Evolutionary conservation across 2,329 filamentous ascomycete species (phyloP).

Genomic region (Claviceps pazoutovae): DNA sequence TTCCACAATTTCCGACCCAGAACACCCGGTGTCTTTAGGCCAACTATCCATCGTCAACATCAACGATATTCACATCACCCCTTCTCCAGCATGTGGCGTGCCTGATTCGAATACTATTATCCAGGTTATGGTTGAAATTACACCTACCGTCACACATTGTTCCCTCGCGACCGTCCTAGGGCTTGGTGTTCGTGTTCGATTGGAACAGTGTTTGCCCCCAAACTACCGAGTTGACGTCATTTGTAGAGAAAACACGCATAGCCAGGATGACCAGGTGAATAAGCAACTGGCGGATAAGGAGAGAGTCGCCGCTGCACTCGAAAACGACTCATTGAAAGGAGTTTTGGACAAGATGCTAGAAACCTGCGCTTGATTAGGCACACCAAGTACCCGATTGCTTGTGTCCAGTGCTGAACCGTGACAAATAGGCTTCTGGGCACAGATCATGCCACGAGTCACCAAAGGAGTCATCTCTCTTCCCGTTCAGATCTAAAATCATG

Average conservation of each 20-base stretch:
- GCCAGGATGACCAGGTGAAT: slow-evolving; percentile 87
- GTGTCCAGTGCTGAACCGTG: not conserved
- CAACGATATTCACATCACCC: slow-evolving; percentile 71
- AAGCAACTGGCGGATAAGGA: slow-evolving; percentile 97
- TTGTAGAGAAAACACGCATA: slow-evolving; percentile 94
- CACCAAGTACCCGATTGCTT: not conserved
- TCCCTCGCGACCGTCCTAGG: slow-evolving; percentile 93
- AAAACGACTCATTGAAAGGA: slow-evolving; percentile 80
- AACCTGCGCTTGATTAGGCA: slow-evolving; percentile 48
- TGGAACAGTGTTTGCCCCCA: slow-evolving; percentile 82
- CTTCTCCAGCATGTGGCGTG: slow-evolving; percentile 21
- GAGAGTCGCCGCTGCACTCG: slow-evolving; percentile 81
- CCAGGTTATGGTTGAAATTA: slow-evolving; percentile 75
- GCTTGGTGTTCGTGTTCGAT: slow-evolving; percentile 75
- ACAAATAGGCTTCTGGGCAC: not conserved
- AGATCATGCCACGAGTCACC: not conserved
- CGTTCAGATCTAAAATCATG: not conserved
- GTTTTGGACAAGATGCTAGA: slow-evolving; percentile 90
- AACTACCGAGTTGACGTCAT: slow-evolving; percentile 84
- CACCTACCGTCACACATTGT: slow-evolving; percentile 93
- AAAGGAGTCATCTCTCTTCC: too few species aligned
- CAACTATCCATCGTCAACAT: slow-evolving; percentile 91
- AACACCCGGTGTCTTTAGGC: slow-evolving; percentile 87
- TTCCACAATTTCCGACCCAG: slow-evolving; percentile 86
- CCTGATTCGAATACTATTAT: slow-evolving; percentile 43